Conservation (phyloP, 306 rosid genomes). For the Cucurbita maxima region DNA sequence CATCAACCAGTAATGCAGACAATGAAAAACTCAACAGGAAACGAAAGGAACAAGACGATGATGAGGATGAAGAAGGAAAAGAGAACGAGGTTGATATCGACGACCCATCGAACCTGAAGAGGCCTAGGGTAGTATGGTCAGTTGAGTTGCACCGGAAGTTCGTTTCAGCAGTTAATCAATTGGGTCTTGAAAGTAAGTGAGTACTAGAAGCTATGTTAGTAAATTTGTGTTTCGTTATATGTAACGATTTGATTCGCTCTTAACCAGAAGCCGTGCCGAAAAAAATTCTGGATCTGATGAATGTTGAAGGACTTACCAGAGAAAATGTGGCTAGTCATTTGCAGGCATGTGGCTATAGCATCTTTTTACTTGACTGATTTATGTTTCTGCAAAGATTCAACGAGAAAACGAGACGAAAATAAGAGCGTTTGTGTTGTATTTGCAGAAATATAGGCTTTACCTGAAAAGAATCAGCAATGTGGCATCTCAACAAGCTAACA, state of each 20-base stretch:
- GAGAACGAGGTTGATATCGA: conserved; percentile 36
- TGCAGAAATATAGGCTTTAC: conserved; percentile 59
- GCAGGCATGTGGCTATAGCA: conserved; percentile 28
- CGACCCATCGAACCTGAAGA: conserved; percentile 44
- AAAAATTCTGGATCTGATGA: conserved; percentile 75
- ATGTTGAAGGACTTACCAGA: conserved; percentile 75
- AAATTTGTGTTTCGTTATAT: neutral
- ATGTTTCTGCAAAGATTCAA: neutral
- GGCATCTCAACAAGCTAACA: conserved; percentile 27
- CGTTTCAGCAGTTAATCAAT: conserved; percentile 46
- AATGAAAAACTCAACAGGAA: conserved; percentile 20
- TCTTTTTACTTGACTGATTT: neutral
- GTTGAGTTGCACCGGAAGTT: conserved; percentile 58
- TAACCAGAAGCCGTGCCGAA: conserved; percentile 72
- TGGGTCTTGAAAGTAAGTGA: conserved; percentile 66
- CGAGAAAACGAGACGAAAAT: neutral
- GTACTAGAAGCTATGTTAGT: neutral
- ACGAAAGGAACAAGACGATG: conserved; percentile 43
- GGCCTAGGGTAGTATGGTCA: conserved; percentile 61
- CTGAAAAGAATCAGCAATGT: conserved; percentile 26
- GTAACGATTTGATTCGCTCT: neutral
- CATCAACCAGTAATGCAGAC: conserved; percentile 18
- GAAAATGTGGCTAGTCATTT: conserved; percentile 93
- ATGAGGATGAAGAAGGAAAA: conserved; percentile 40
- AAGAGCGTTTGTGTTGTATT: neutral